Percentiles rank a stretch among this genome's conserved stretches.
Conservation (phyloP, 345 rosid genomes). For the Syzygium aqueum region DNA sequence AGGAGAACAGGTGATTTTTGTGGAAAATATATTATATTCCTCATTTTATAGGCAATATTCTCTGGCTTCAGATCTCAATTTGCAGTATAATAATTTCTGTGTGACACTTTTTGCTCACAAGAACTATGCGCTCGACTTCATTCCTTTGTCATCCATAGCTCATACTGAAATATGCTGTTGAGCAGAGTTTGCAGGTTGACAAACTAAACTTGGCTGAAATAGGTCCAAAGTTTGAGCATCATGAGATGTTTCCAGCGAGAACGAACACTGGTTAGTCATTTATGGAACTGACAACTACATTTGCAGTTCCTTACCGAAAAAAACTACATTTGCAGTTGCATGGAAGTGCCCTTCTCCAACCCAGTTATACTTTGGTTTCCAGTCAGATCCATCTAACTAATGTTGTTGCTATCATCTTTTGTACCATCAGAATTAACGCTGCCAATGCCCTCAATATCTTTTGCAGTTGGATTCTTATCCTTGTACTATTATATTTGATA, state of each 20-base stretch:
- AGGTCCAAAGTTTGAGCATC: conserved; percentile 93
- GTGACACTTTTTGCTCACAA: background rate
- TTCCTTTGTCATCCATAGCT: background rate
- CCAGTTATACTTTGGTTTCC: background rate
- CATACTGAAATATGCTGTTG: background rate
- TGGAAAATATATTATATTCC: background rate
- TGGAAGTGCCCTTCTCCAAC: background rate
- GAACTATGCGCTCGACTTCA: background rate
- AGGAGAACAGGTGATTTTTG: conserved; percentile 42
- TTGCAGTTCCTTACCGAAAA: too few species aligned
- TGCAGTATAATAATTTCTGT: background rate
- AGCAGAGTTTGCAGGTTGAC: conserved; percentile 76
- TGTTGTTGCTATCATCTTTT: background rate
- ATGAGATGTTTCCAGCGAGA: conserved; percentile 81
- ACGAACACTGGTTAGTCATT: conserved; percentile 78
- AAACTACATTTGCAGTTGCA: background rate
- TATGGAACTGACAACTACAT: background rate
- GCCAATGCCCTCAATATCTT: background rate
- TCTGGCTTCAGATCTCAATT: background rate
- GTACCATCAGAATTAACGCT: background rate
- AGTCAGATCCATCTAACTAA: background rate
- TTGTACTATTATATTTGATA: background rate
- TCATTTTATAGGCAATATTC: background rate
- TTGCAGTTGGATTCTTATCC: background rate
- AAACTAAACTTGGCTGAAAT: conserved; percentile 62